Evolutionary conservation across 2,329 filamentous ascomycete species (phyloP), one percentile per base, ranked within the genome.

Genomic region (Periconia sp.): DNA sequence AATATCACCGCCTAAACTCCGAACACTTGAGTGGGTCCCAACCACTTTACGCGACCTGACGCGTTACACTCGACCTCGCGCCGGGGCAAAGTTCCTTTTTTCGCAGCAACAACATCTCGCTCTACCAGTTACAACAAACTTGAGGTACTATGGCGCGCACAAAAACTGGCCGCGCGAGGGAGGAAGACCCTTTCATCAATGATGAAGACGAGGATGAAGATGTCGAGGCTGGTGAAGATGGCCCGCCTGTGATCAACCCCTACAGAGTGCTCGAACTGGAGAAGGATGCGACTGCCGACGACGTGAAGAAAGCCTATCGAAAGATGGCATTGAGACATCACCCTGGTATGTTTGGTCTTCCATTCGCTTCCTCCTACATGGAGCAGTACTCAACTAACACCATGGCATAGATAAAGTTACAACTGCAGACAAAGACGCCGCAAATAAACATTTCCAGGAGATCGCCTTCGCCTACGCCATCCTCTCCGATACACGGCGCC

Each of bases 391-490:
- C 15, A 54, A 54, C 63, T 65, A 37, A 66, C 56, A 10, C 42
- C 8, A 6, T 5, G 11, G 33, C 52, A 23, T 54, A 89, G 92
- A 96, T 82, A 96, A 96, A 78, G 90, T 86, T 3, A 62, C 84
- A 15, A 79, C 83, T 1, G 81, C 85, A 19, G 77, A 87, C 49
- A 91, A 91, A 68, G 82, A 86, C 23, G 77, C 82, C 41, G 93
- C 94, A 1, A 88, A 96, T 64, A 80, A 82, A 56, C 88, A 84
- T 50, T 99, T 99, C 73, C 94, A 99, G 75, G 82, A 89, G 63
- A 86, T 99, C 63, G 93, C 93, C 20, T 93, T 97, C 67, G 93
- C 94, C 49, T 96, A 97, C 70, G 93, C 92, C 33, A 85, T 99
- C 47, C 89, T 99, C 35, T 96, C 91, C 31, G 91, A 97, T 63